Evolutionary conservation across 345 rosid species (phyloP), one percentile per base, ranked within the genome.

Genomic region (Camelina hispida): DNA sequence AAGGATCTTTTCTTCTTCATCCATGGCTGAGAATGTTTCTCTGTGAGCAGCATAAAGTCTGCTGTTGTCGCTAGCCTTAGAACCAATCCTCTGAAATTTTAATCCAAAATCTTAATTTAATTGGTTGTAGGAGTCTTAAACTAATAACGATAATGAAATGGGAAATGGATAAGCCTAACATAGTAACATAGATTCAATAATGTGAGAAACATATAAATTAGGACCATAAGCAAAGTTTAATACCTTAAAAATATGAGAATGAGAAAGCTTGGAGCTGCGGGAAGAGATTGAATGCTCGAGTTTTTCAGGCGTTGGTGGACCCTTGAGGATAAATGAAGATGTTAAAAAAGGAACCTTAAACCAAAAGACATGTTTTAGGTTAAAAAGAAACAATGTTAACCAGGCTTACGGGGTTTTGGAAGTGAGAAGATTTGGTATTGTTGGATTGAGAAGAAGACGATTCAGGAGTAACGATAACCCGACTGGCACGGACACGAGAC

Each of bases 291-390:
- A 78, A 72, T 84, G 83, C 75, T 92, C 96, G 18, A 80, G 82
- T 52, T 95, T 92, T 77, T 92, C 93, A 5, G 93, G 94, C 23
- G 99, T 95, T 17, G 88, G 85, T 52, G 93, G 99, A 62, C 93
- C 93, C 97, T 95, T 79, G 12, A n/a, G 15, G 51, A 73, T 13
- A 44, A 67, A 68, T 5, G 20, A 40, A 68, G 11, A n/a, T 50
- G 67, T 40, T 71, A 51, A 22, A 56, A 56, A 22, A n/a, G 32
- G 65, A 25, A 40, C 5, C 18, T 44, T 55, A 15, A 47, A 14
- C 4, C 16, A 35, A 32, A 34, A 35, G 16, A 14, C 57, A 14
- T 38, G 43, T 42, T 65, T 3, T 28, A 58, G 28, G 3, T 50
- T 47, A 9, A 6, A 32, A 2, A 23, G 0, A 15, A 62, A 23